Evolutionary conservation across 257 asterid genomes (phyloP).

Genomic region (Orobanche coerulescens): DNA sequence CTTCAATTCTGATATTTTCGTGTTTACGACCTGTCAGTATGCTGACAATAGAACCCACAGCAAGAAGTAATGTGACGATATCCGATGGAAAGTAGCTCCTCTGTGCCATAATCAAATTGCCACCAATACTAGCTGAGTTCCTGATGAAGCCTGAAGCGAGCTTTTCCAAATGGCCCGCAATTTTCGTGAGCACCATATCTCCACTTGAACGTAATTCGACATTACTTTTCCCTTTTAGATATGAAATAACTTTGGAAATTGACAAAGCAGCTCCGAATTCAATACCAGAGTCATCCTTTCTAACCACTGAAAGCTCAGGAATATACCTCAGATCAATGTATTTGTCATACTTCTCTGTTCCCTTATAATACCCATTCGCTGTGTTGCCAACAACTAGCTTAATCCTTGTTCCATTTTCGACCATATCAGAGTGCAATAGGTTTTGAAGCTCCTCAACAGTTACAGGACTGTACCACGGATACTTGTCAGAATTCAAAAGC

Average conservation of each 20-base stretch:
- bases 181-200: conserved; percentile 27
- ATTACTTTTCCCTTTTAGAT: conserved; percentile 30
- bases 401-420: conserved; percentile 22
- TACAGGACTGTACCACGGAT: conserved; percentile 53
- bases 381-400: conserved; percentile 65
- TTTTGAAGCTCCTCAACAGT: conserved; percentile 45
- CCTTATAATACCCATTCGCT: conserved; percentile 56
- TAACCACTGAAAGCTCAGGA: conserved; percentile 42
- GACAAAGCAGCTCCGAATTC: conserved; percentile 61
- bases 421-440: conserved; percentile 31
- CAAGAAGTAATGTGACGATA: conserved; percentile 52
- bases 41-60: conserved; percentile 41
- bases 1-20: conserved; percentile 42
- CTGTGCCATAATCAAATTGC: conserved; percentile 68
- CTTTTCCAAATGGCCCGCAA: conserved; percentile 62
- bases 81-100: conserved; percentile 58
- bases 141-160: conserved; percentile 50
- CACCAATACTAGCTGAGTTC: conserved; percentile 59
- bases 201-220: conserved; percentile 18
- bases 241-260: conserved; percentile 38
- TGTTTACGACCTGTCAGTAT: conserved; percentile 26
- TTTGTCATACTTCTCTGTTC: conserved; percentile 29
- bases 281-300: conserved; percentile 33
- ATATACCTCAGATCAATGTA: conserved; percentile 51
- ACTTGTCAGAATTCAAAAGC: conserved; percentile 30